These are phyloP conservation scores for Penicillium sp. DNA, from an alignment of 2,329 filamentous ascomycete genomes.

Conservation along the genomic window DNA sequence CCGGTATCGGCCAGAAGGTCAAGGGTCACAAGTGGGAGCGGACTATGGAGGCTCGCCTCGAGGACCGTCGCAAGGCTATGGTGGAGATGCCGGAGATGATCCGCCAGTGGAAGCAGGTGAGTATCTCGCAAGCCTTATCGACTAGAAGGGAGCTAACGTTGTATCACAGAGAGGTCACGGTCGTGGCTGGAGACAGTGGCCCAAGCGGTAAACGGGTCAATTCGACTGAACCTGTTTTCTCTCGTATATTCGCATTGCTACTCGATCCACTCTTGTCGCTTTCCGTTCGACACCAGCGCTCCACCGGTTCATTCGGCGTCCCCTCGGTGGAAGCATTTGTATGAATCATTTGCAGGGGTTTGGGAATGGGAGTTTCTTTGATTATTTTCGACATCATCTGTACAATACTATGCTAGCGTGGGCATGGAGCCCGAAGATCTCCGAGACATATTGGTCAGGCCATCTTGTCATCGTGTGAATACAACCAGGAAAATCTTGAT, in stretches of 20 bases:
- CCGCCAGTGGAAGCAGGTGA: slow-evolving; percentile 86
- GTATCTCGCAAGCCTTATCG: slow-evolving; percentile 29
- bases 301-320: slow-evolving; percentile 2
- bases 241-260: slow-evolving; percentile 15
- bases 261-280: slow-evolving; percentile 5
- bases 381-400: slow-evolving; percentile 17
- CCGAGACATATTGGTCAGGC: slow-evolving; percentile 1
- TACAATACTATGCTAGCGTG: slow-evolving; percentile 18
- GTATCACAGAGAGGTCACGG: slow-evolving; percentile 63
- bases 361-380: slow-evolving; percentile 22
- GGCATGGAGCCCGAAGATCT: slow-evolving; percentile 8
- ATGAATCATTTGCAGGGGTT: slow-evolving; percentile 24
- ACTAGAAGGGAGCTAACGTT: slow-evolving; percentile 34
- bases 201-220: slow-evolving; percentile 47
- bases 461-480: slow-evolving; percentile 6
- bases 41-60: slow-evolving; percentile 76
- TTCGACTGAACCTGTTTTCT: slow-evolving; percentile 6
- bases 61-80: slow-evolving; percentile 88
- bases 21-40: slow-evolving; percentile 96
- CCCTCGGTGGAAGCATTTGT: slow-evolving; percentile 15
- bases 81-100: slow-evolving; percentile 91
- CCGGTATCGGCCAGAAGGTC: slow-evolving; percentile 85
- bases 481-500: background rate
- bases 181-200: slow-evolving; percentile 72
- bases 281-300: slow-evolving; percentile 6